Conservation (phyloP, 2,329 filamentous ascomycete genomes). For the Neoascochyta sp. region DNA sequence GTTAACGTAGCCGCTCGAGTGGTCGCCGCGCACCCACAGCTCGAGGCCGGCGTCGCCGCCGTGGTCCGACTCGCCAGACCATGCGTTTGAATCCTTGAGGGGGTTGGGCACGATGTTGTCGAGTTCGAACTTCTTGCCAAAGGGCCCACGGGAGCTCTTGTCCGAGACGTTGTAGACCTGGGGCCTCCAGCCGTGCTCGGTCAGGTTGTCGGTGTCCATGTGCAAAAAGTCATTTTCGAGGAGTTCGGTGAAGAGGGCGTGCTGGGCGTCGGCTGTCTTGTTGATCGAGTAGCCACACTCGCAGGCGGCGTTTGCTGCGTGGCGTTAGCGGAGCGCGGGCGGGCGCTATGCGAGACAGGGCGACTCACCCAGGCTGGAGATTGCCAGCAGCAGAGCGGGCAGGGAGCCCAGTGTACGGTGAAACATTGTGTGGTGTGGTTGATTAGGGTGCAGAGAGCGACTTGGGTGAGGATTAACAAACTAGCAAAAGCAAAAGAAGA, state of each 20-base stretch:
- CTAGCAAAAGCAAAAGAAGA: conserved; percentile 14
- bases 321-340: conserved; percentile 7
- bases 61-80: conserved; percentile 44
- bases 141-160: conserved; percentile 57
- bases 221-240: conserved; percentile 70
- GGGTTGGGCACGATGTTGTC: conserved; percentile 57
- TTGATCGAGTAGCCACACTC: conserved; percentile 68
- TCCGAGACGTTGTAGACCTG: conserved; percentile 65
- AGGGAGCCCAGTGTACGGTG: conserved; percentile 19
- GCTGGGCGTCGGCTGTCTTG: conserved; percentile 39
- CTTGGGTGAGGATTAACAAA: conserved; percentile 12
- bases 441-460: conserved; percentile 19
- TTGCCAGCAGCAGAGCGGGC: conserved; percentile 28
- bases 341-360: conserved; percentile 8
- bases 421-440: conserved; percentile 13
- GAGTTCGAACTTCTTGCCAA: conserved; percentile 60
- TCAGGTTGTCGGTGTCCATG: conserved; percentile 48
- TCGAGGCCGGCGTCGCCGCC: conserved; percentile 42
- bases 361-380: conserved; percentile 31
- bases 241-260: conserved; percentile 62
- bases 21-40: conserved; percentile 38
- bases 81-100: conserved; percentile 42
- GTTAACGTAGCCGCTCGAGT: conserved; percentile 51
- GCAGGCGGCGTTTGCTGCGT: conserved; percentile 53
- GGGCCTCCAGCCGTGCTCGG: conserved; percentile 55